Conservation (phyloP, 2,329 filamentous ascomycete species). For the Sarocladium strictum region DNA sequence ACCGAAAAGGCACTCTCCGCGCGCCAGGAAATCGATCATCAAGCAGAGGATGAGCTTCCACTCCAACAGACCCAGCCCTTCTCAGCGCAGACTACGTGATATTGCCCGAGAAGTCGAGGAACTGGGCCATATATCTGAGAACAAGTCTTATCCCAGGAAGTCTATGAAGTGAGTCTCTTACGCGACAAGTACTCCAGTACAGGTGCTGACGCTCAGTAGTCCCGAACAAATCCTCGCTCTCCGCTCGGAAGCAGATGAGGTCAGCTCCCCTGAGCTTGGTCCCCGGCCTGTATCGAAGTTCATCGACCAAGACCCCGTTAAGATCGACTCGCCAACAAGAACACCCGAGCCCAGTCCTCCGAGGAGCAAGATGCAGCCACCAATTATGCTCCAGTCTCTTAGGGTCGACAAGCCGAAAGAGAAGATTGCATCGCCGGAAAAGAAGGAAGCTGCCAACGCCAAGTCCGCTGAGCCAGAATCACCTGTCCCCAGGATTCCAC, state of each 20-base stretch:
- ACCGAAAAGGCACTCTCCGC: constrained; percentile 38
- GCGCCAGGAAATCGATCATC: constrained; percentile 30
- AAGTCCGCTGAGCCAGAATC: background rate
- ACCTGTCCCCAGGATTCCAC: background rate
- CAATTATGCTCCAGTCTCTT: constrained; percentile 25
- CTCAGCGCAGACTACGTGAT: constrained; percentile 51
- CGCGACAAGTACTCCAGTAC: too few species aligned
- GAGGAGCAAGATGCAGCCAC: constrained; percentile 22
- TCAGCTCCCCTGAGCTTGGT: constrained; percentile 61
- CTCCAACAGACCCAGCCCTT: constrained; percentile 37
- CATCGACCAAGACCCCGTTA: constrained; percentile 50
- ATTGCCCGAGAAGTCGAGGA: constrained; percentile 49
- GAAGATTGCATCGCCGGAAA: constrained; percentile 20
- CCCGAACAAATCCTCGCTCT: constrained; percentile 59
- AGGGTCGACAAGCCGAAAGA: constrained; percentile 15
- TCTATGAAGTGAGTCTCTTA: constrained; percentile 56
- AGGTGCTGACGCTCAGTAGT: constrained; percentile 35
- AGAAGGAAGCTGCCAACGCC: constrained; percentile 13
- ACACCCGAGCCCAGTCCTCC: constrained; percentile 13
- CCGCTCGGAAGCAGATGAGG: constrained; percentile 34
- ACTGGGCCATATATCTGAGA: constrained; percentile 56
- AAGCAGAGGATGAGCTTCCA: constrained; percentile 36
- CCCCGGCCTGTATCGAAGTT: constrained; percentile 54
- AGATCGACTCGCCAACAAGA: constrained; percentile 40
- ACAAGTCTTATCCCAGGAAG: constrained; percentile 59